Base-by-base conservation (phyloP, 345 rosid genomes). In the Trapa incisa region DNA sequence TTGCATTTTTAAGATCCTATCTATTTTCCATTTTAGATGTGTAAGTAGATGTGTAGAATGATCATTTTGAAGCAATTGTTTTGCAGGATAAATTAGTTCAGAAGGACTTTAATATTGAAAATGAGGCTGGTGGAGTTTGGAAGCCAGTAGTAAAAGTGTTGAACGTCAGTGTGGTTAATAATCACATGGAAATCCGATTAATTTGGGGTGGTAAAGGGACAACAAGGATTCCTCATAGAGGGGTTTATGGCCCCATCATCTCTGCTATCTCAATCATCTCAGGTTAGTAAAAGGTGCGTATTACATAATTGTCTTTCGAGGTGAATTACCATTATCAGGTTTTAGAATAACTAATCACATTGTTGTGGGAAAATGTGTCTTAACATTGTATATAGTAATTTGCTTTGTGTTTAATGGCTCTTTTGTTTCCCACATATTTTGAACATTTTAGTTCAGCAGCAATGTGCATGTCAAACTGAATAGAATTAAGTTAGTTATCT, bases 141-240 rank as follows among this genome's bases (percentile, higher is more conserved):
- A 74, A 63, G 56, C 74, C 65, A 6, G 57, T 39, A 6, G 63
- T 75, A 14, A 64, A 33, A 60, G 14, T 52, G 64, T 53, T 72
- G 36, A 78, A 73, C 62, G 56, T 73, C 1, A 65, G 58, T 17
- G 84, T 82, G 36, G 70, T 45, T 0, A 35, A 74, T 33, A 43
- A 73, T 54, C 72, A 65, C 15, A 22, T 83, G 15, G 78, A 77
- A 33, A 73, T 83, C 14, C 79, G 82, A 37, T 75, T 83, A 36
- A 56, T 74, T 35, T 83, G 78, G 77, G 74, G 79, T 16, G 84
- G 86, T 17, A 80, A 71, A 74, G 86, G 86, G 68, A 78, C 86
- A 13, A 74, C 84, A 0, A 29, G 32, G 43, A 73, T 66, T 15
- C 86, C 86, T 1, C 10, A 0, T 0, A 70, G 84, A 5, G 82